Base-by-base conservation (phyloP, 75 land plant species). In the Pseudotsuga menziesii region DNA sequence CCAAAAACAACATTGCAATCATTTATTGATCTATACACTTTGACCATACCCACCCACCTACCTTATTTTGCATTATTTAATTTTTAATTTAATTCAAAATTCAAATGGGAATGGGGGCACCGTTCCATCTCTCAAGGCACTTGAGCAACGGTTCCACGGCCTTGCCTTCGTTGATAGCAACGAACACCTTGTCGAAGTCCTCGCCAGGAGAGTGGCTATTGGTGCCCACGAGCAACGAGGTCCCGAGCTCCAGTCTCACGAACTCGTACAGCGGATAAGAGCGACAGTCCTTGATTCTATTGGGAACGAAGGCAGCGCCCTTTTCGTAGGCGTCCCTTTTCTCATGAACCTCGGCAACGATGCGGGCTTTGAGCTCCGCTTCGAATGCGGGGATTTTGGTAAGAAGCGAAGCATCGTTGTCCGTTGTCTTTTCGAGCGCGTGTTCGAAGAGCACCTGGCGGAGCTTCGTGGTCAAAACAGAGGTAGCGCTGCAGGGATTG, bases 111-210 rank as follows among this genome's bases (percentile, higher is more conserved):
- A 87, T 74, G 35, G 92, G 92, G 22, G 83, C 82, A 29, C 92
- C 92, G 61, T 90, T 76, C 98, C 98, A 94, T 0, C 81, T 90
- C n/a, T 82, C 75, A 36, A 94, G 56, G 83, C 98, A 94, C 35
- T 87, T 85, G 70, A 94, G 75, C 72, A 94, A 26, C 14, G 98
- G 96, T 39, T 87, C 89, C 52, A 93, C 80, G 36, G 91, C 15
- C 75, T 82, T 83, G 35, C 93, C 91, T n/a, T 91, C 79, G 62
- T 78, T 80, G 61, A 94, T 82, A 9, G 98, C 98, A 0, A 73
- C 81, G 62, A 80, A 94, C 12, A 94, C 98, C 83, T 83, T 89
- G 36, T 91, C 89, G 57, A 78, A 87, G 58, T 87, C 91, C 76
- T 91, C 89, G 0, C 97, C 98, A 0, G 98, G 98, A 12, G 98